phyloP scores from a whole-genome alignment of 2,329 filamentous ascomycete genomes.

The Pseudogymnoascus sp. region DNA sequence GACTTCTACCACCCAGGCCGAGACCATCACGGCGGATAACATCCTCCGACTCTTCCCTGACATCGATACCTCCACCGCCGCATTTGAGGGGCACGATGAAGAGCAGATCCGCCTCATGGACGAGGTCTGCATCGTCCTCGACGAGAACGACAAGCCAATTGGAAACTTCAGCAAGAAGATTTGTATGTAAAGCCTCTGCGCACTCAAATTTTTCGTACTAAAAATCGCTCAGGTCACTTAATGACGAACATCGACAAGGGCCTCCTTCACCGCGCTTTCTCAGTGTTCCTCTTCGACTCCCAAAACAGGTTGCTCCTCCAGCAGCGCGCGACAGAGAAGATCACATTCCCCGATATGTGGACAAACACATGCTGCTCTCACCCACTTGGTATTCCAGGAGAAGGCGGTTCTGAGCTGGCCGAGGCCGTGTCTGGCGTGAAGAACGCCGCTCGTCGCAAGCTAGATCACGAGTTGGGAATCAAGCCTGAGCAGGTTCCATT shows the following conservation, averaged over 20 bases:
- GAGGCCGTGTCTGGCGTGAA: constrained; percentile 81
- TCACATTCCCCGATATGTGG: constrained; percentile 99
- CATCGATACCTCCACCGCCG: constrained; percentile 59
- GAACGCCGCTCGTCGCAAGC: constrained; percentile 83
- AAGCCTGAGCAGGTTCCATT: constrained; percentile 79
- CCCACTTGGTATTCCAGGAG: constrained; percentile 80
- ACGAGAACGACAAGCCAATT: constrained; percentile 86
- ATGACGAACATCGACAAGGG: constrained; percentile 99
- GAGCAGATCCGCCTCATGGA: constrained; percentile 99
- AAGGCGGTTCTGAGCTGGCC: constrained; percentile 76
- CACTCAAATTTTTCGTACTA: not conserved
- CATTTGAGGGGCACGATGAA: constrained; percentile 85
- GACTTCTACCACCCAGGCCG: constrained; percentile 39
- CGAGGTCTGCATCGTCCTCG: constrained; percentile 94
- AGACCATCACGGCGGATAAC: constrained; percentile 73
- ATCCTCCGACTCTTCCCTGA: constrained; percentile 86
- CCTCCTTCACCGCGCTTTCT: constrained; percentile 93
- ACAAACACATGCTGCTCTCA: constrained; percentile 99
- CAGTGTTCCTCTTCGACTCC: constrained; percentile 93
- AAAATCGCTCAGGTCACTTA: constrained; percentile 62
- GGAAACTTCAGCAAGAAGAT: constrained; percentile 97
- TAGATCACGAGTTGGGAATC: constrained; percentile 92
- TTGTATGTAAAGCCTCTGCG: constrained; percentile 50
- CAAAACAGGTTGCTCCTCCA: constrained; percentile 89
- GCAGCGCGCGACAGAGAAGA: constrained; percentile 93